phyloP scores from a whole-genome alignment of 108 stramenopile species.

The Nitzschia palea region DNA sequence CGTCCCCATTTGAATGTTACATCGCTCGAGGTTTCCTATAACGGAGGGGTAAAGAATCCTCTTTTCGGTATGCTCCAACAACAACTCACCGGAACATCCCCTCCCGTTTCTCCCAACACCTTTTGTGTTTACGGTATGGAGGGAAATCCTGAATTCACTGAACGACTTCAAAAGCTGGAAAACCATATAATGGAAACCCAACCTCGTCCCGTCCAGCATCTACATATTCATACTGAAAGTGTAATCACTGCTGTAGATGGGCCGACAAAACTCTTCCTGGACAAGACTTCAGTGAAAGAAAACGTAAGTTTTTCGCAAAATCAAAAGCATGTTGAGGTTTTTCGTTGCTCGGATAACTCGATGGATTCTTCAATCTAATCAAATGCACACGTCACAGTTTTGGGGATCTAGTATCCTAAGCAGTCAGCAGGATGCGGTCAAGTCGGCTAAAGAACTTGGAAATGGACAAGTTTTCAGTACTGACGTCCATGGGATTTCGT shows the following conservation, averaged over 20 bases:
- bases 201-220: conserved; percentile 36
- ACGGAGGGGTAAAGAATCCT: conserved; percentile 17
- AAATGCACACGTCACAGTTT: conserved; percentile 14
- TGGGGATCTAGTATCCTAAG: conserved; percentile 47
- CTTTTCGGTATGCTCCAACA: conserved; percentile 17
- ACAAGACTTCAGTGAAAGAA: conserved; percentile 33
- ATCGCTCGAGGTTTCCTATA: conserved; percentile 10
- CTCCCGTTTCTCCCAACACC: conserved; percentile 2
- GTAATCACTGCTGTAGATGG: conserved; percentile 44
- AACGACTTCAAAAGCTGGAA: conserved; percentile 35
- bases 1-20: conserved; percentile 29
- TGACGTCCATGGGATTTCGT: conserved; percentile 34
- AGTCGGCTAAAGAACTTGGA: conserved; percentile 25
- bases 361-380: neutral
- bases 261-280: conserved; percentile 42
- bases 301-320: conserved; percentile 20
- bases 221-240: conserved; percentile 49
- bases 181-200: conserved; percentile 30
- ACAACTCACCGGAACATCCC: neutral
- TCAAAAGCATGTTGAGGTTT: neutral
- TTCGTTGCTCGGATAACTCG: neutral
- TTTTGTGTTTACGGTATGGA: conserved; percentile 50
- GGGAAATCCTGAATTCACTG: conserved; percentile 49
- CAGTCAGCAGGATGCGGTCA: conserved; percentile 42
- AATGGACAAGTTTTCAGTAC: conserved; percentile 18